Evolutionary conservation across 2,329 filamentous ascomycete genomes (phyloP).

Genomic region (Phaeosphaeriaceae sp.): DNA sequence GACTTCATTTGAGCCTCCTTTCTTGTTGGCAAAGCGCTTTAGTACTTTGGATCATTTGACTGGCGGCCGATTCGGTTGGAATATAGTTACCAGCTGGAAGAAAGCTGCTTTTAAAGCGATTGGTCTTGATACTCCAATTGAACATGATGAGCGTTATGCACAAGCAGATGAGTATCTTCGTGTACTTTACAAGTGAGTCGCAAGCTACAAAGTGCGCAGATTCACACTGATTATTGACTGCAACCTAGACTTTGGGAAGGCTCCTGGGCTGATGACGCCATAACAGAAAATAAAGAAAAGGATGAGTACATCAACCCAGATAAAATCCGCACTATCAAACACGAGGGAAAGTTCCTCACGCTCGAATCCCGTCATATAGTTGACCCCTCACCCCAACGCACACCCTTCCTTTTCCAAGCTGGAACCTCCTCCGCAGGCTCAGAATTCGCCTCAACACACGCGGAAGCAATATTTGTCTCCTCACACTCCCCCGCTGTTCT

Average conservation of each 20-base stretch:
- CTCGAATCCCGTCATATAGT: constrained; percentile 55
- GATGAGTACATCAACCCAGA: constrained; percentile 65
- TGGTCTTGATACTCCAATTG: constrained; percentile 62
- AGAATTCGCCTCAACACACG: constrained; percentile 63
- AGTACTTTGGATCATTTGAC: constrained; percentile 69
- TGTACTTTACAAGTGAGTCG: constrained; percentile 64
- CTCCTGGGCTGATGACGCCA: constrained; percentile 62
- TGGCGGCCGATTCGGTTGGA: constrained; percentile 67
- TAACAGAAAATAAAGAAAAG: constrained; percentile 59
- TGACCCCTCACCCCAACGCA: constrained; percentile 50
- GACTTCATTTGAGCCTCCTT: constrained; percentile 68
- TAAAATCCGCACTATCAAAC: constrained; percentile 66
- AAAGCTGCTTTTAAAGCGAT: constrained; percentile 69
- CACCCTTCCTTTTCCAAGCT: constrained; percentile 57
- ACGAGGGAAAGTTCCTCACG: constrained; percentile 63
- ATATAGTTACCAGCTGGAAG: constrained; percentile 70
- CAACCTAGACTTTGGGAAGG: constrained; percentile 58
- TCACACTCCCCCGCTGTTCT: constrained; percentile 59
- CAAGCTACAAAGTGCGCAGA: too few relatives aligned
- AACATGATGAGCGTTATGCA: constrained; percentile 69
- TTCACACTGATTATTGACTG: background rate
- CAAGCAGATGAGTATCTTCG: constrained; percentile 71
- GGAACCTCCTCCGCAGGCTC: constrained; percentile 65
- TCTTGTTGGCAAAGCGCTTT: constrained; percentile 66
- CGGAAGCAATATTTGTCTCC: constrained; percentile 67